These are phyloP conservation scores for Tetragonia tetragonoides DNA, from an alignment of 148 eudicot species.

Conservation along the genomic window DNA sequence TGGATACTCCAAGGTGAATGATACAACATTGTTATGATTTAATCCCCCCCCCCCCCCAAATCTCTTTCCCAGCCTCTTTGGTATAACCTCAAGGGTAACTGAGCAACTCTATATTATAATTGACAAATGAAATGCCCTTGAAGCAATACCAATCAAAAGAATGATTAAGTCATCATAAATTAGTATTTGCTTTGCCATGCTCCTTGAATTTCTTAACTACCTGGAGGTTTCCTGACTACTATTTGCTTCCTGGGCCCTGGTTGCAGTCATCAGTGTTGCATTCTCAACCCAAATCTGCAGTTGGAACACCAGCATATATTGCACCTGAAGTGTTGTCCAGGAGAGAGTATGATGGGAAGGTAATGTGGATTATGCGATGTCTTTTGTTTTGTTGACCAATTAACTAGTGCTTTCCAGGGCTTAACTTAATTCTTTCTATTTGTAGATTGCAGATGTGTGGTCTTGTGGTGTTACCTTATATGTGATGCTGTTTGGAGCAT, in stretches of 20 bases:
- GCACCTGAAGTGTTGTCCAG: conserved; percentile 84
- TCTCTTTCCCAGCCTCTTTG: conserved; percentile 35
- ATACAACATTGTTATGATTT: too few species aligned
- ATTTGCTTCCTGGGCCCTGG: conserved; percentile 6
- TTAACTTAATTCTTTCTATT: conserved; percentile 13
- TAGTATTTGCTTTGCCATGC: neutral
- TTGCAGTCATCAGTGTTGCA: conserved; percentile 79
- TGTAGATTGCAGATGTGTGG: conserved; percentile 96
- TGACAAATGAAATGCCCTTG: neutral
- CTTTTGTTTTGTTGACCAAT: neutral
- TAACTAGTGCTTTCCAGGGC: neutral
- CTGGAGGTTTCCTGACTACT: neutral
- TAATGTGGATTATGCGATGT: conserved; percentile 2
- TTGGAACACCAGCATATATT: conserved; percentile 93
- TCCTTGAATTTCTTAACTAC: conserved; percentile 13
- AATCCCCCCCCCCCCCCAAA: conserved; percentile 21
- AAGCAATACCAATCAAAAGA: neutral
- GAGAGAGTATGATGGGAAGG: conserved; percentile 88
- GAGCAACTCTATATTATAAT: neutral
- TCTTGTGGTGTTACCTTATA: conserved; percentile 93
- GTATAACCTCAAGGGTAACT: conserved; percentile 6
- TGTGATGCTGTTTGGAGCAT: conserved; percentile 87
- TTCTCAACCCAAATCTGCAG: conserved; percentile 91
- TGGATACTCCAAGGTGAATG: conserved; percentile 83
- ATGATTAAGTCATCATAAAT: conserved; percentile 29